phyloP scores from a whole-genome alignment of 2,329 filamentous ascomycete species.

The Reticulascus tulasneorum region DNA sequence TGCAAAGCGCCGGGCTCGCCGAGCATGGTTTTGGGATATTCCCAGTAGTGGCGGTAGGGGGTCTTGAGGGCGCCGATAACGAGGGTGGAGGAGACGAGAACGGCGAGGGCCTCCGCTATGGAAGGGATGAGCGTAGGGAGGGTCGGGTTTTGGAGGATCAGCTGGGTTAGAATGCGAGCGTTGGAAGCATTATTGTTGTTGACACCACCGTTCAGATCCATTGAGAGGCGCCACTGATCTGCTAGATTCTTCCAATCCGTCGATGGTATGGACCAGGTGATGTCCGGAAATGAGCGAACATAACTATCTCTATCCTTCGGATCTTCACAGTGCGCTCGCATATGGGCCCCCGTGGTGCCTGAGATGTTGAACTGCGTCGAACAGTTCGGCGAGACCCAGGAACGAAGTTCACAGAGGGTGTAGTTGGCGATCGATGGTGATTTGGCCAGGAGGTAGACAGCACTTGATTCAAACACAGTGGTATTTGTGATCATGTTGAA shows the following conservation, averaged over 20 bases:
- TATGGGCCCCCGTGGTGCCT: constrained; percentile 51
- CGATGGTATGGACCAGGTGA: constrained; percentile 26
- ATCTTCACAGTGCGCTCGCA: constrained; percentile 61
- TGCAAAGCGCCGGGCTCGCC: constrained; percentile 42
- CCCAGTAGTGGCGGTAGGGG: constrained; percentile 58
- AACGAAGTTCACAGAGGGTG: constrained; percentile 64
- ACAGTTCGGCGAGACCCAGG: constrained; percentile 61
- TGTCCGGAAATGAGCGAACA: constrained; percentile 32
- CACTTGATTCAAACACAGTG: constrained; percentile 36
- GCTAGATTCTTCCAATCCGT: constrained; percentile 54
- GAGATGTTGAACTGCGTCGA: constrained; percentile 58
- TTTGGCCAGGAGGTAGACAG: constrained; percentile 65
- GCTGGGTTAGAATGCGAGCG: constrained; percentile 53
- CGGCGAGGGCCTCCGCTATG: constrained; percentile 69
- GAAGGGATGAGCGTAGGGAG: constrained; percentile 57
- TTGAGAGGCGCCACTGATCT: constrained; percentile 48
- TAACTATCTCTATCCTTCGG: constrained; percentile 52
- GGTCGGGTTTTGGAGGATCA: constrained; percentile 35
- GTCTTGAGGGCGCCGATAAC: constrained; percentile 55
- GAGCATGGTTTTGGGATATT: constrained; percentile 36
- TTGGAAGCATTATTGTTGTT: constrained; percentile 55
- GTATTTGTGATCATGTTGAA: constrained; percentile 66
- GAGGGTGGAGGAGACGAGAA: constrained; percentile 63
- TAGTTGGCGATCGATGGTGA: constrained; percentile 40
- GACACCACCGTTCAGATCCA: constrained; percentile 54